Evolutionary conservation across 768 basidiomycete genomes (phyloP), one percentile per base, ranked within the genome.

Genomic region (Amanita thiersii): DNA sequence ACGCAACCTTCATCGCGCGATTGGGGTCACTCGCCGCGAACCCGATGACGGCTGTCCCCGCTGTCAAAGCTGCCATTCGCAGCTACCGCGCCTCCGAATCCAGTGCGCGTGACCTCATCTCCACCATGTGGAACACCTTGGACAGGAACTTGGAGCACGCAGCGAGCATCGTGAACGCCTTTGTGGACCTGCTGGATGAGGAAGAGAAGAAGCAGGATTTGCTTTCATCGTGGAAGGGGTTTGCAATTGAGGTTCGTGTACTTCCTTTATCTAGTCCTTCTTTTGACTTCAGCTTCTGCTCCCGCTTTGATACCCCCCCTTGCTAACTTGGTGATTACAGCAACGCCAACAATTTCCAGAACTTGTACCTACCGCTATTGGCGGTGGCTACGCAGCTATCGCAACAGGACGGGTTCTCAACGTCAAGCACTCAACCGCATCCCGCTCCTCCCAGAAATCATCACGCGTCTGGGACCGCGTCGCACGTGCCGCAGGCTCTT

Each of bases 301-400:
- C 9, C 43, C 25, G 7, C 30, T 12, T 11, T 37, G 5, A 37
- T 15, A 1, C 7, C 26, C 6, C 19, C 9, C 20, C 40, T 15
- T 14, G n/a, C 36, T 11, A 15, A 31, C 28, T 11, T 23, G 21
- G 49, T 15, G 25, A 50, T 17, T 43, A 20, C 47, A 91, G 86
- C 85, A 87, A 79, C 82, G 80, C 14, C 77, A 79, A 55, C 79
- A 90, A 50, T 90, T 91, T 64, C 90, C 91, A 0, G 81, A 89
- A 37, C 70, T 92, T 3, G 58, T 70, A 0, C 79, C 81, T 3
- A 66, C 69, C 2, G 57, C 74, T 2, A 56, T 70, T 0, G 81
- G 83, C 6, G 64, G 76, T 0, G 79, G 78, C 32, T 93, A 85
- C 49, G 81, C 89, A 0, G 83, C 80, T 0, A 84, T 92, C 47